Percentiles rank a stretch among this genome's conserved stretches.
Conservation (phyloP, 2,329 filamentous ascomycete species). For the Alternaria arbusti region DNA sequence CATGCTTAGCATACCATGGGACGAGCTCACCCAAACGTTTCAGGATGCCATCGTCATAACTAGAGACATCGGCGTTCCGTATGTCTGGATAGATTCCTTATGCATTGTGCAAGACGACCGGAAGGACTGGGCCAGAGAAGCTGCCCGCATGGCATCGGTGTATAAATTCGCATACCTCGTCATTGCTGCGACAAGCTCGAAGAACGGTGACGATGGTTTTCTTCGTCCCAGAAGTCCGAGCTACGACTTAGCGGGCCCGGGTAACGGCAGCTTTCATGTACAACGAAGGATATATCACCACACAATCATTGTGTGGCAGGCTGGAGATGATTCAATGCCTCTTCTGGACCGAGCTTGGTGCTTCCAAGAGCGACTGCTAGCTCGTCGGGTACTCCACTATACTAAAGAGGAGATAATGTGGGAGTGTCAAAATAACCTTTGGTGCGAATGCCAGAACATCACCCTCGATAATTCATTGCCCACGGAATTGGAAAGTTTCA, state of each 20-base stretch:
- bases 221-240: rapidly evolving
- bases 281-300: background rate
- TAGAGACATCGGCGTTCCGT: background rate
- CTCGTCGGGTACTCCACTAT: background rate
- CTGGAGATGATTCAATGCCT: rapidly evolving
- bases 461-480: background rate
- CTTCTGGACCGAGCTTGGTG: background rate
- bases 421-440: background rate
- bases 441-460: background rate
- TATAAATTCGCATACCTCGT: background rate
- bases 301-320: background rate
- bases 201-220: background rate
- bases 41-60: background rate
- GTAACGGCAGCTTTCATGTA: background rate
- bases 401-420: background rate
- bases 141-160: background rate
- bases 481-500: background rate
- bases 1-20: rapidly evolving
- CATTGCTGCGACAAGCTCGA: background rate
- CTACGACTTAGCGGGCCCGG: rapidly evolving
- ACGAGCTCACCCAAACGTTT: background rate
- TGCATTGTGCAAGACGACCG: background rate
- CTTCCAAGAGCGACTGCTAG: background rate
- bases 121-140: background rate
- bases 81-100: background rate